Evolutionary conservation across 345 rosid genomes (phyloP), one percentile per base, ranked within the genome.

Genomic region (Arabis hirsuta): DNA sequence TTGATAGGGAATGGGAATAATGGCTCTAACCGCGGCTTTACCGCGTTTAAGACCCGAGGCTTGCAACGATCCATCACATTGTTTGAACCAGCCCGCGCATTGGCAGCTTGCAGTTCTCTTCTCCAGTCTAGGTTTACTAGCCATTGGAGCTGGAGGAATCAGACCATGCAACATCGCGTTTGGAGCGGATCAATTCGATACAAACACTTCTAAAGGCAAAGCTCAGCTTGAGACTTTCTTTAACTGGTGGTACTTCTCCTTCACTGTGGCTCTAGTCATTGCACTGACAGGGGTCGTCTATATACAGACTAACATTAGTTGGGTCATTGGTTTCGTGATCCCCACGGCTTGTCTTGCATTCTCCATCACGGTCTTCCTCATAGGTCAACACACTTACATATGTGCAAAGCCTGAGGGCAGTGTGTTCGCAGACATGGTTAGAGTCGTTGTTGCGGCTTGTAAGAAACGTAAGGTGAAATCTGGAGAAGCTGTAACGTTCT

Each of bases 171-270:
- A 87, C 78, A 88, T 90, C n/a, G 84, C 92, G 1, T 90, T 88
- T 16, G 97, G 97, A 13, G 91, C 95, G 1, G 97, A 88, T 73
- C 92, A 88, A 70, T 88, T 90, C 32, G 84, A 88, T 67, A 78
- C 84, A 11, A 57, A 20, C 11, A 88, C 89, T 1, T 73, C 70
- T 4, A 80, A 81, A n/a, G 90, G 90, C 51, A 79, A 75, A 64
- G 59, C 79, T 5, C 87, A 84, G 38, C 79, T 87, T 4, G 85
- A 83, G 46, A 84, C 86, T 56, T 90, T 88, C 84, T 90, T 87
- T 84, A 88, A 85, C 67, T 88, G 95, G 92, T 88, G 89, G 92
- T 90, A 90, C 76, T 84, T 88, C 78, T 85, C 84, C 50, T 88
- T 90, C 80, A 84, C 89, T 9, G 64, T 84, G 52, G 78, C 90